Base-by-base conservation (phyloP, 202 grass and related monocot genomes). In the Eragrostis tef region DNA sequence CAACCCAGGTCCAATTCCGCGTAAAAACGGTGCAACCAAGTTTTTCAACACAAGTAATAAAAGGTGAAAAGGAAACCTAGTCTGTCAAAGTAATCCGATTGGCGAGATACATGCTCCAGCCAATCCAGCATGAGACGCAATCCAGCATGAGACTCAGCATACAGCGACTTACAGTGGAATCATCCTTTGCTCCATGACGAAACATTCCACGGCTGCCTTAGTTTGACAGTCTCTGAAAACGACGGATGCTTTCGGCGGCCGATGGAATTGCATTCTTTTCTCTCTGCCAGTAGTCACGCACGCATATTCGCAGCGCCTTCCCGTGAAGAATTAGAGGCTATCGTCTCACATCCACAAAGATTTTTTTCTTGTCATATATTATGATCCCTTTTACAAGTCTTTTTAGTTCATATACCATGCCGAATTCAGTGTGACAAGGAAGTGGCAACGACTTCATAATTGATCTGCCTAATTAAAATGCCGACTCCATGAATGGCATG, bases 121-220 rank as follows among this genome's bases (percentile, higher is more conserved):
- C 6, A 11, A 20, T 11, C 11, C 26, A 39, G 3, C 57, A 5
- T 22, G 9, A 75, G 9, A 57, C 19, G n/a, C 6, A 11, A 20
- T 11, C 11, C 26, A 39, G 3, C 57, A 5, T 22, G 9, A 75
- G 9, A 57, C 19, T 24, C 20, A 2, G 20, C 29, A 41, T 71
- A 81, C 2, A 49, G 54, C 39, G 77, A 81, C 64, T 1, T 15
- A 25, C 9, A 24, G 47, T 58, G 26, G 82, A 71, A 81, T 71
- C 46, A 22, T 67, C 36, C 70, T 67, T 79, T 56, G 17, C 76
- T 64, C 62, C 45, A 70, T 51, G 4, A 74, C 17, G 21, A 80
- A 68, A 75, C 47, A 57, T 84, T 84, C 76, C 50, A 74, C 53
- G 26, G 81, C 71, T 17, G 86, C 75, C 81, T 75, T 84, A n/a